phyloP scores from a whole-genome alignment of 192 early-diverging fungal species.

The Coemansia sp. region DNA sequence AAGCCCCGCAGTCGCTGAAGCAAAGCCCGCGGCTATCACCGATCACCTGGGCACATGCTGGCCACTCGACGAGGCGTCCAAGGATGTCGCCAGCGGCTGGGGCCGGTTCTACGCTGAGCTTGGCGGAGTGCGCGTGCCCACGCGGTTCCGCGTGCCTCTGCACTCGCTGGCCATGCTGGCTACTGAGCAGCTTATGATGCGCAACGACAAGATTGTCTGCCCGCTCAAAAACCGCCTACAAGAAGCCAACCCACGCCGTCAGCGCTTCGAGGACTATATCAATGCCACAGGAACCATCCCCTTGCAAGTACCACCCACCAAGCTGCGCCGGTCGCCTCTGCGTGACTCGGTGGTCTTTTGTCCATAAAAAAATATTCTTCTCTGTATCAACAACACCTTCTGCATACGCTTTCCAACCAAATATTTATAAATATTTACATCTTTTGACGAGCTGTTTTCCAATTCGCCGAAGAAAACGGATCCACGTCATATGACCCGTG shows the following conservation, averaged over 20 bases:
- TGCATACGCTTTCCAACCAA: background rate
- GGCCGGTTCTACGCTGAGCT: conserved; percentile 43
- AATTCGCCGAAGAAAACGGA: too few species aligned
- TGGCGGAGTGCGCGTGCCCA: conserved; percentile 45
- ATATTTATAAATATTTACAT: background rate
- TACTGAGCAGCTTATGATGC: conserved; percentile 55
- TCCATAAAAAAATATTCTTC: background rate
- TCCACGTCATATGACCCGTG: background rate
- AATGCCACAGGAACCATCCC: conserved; percentile 40
- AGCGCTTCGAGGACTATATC: conserved; percentile 49
- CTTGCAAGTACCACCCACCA: conserved; percentile 6
- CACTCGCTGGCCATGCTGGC: conserved; percentile 54
- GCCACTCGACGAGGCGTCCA: conserved; percentile 31
- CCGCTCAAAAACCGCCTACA: conserved; percentile 56
- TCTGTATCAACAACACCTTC: background rate
- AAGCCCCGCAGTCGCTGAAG: background rate
- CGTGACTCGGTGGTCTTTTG: conserved; percentile 15
- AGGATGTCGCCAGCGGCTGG: conserved; percentile 18
- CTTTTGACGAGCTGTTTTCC: background rate
- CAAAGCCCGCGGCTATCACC: conserved; percentile 4
- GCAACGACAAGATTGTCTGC: conserved; percentile 54
- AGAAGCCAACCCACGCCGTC: conserved; percentile 45
- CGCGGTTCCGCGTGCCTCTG: conserved; percentile 43
- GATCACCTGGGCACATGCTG: conserved; percentile 51
- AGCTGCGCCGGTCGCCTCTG: conserved; percentile 25